A percentile compares a stretch with the other conserved stretches of the same genome.
phyloP scores from a whole-genome alignment of 2,329 filamentous ascomycete species.

The Cercospora janseana region DNA sequence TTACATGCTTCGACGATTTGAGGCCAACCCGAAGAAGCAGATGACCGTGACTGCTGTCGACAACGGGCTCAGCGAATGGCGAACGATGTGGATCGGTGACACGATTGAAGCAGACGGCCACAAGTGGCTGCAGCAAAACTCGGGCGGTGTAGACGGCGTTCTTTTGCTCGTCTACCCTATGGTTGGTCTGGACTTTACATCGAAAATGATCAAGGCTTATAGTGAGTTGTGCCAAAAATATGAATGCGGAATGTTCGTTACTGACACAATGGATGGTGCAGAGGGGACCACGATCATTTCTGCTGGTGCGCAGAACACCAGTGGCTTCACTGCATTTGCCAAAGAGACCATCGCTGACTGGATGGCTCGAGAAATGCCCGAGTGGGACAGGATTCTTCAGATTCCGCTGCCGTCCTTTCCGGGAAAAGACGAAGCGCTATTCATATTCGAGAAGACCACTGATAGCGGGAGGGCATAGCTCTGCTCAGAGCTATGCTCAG shows the following conservation, averaged over 20 bases:
- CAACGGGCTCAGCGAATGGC: conserved; percentile 65
- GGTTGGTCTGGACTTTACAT: conserved; percentile 66
- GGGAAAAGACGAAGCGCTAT: conserved; percentile 73
- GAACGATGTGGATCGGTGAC: conserved; percentile 66
- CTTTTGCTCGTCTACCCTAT: conserved; percentile 72
- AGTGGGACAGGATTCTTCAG: conserved; percentile 61
- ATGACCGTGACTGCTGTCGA: conserved; percentile 60
- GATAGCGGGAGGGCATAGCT: too few species aligned
- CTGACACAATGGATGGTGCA: background rate
- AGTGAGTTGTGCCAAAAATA: conserved; percentile 26
- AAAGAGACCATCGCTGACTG: conserved; percentile 64
- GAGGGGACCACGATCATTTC: conserved; percentile 64
- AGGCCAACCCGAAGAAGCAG: conserved; percentile 41
- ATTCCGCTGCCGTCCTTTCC: conserved; percentile 71
- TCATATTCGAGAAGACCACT: conserved; percentile 54
- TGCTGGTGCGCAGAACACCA: conserved; percentile 71
- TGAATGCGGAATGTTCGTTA: background rate
- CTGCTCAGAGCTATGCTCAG: too few species aligned
- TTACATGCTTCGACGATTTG: conserved; percentile 63
- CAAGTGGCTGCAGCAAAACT: conserved; percentile 54
- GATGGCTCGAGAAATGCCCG: conserved; percentile 56
- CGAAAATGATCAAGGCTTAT: conserved; percentile 60
- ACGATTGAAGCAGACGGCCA: conserved; percentile 62
- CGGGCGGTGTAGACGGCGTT: conserved; percentile 55
- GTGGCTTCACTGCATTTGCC: conserved; percentile 70